Evolutionary conservation across 2,329 filamentous ascomycete species (phyloP), one percentile per base, ranked within the genome.

Genomic region (Verticillium longisporum): DNA sequence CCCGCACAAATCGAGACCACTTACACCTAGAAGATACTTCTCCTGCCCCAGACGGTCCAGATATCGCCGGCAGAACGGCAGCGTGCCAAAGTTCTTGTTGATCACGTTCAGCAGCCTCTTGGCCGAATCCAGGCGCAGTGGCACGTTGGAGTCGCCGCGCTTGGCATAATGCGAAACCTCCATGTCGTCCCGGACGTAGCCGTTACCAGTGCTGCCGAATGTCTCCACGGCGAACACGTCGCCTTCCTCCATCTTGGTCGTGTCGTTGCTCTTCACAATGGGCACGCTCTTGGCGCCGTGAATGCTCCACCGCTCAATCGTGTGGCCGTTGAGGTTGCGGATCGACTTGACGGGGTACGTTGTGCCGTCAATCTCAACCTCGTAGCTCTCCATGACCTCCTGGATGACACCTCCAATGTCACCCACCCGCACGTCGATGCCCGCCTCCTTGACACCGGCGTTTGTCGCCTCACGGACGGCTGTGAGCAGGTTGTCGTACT

Each of bases 81-180:
- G 77, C 1, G 92, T 97, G 66, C 92, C 91, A 74, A 97, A 98
- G 77, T 97, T 97, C 83, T 96, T 96, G 78, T 91, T 95, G 75
- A 98, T 97, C 36, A 92, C 88, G 69, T 84, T 95, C 67, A 97
- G 81, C 61, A 98, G 80, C 61, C 87, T 89, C 80, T 93, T 95
- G 62, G 93, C 93, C 55, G 91, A 96, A 54, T 88, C 86, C 57
- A 96, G 79, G 58, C 90, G 85, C 62, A 97, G 79, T 62, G 90
- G 85, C 7, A 91, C 87, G 71, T 92, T 91, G 4, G 88, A 88
- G 73, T 96, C 89, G 37, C 79, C 75, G 64, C 84, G 81, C 73
- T 89, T 87, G 55, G 91, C 92, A 69, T 97, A 98, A 75, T 97
- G 92, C 54, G 92, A 97, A 18, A 87, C 86, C 80, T 96, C 93